phyloP scores from a whole-genome alignment of 2,329 filamentous ascomycete genomes.

The Fusarium xyrophilum region DNA sequence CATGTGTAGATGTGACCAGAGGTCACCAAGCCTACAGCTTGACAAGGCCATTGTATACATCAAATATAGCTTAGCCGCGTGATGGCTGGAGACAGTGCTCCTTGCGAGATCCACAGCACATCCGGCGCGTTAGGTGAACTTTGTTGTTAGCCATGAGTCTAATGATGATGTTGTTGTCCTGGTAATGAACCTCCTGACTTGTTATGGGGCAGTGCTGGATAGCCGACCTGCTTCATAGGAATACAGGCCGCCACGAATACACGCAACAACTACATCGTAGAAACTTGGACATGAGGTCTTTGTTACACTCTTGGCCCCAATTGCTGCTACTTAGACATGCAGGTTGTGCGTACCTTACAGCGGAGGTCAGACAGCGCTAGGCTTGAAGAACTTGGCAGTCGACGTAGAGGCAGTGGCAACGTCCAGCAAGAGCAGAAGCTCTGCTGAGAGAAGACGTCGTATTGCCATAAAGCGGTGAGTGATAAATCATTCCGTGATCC shows the following conservation, averaged over 20 bases:
- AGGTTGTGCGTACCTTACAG: conserved; percentile 9
- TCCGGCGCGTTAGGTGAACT: neutral
- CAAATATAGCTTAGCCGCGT: conserved; percentile 7
- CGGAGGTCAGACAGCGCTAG: conserved; percentile 5
- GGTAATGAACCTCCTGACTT: neutral
- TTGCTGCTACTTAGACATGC: neutral
- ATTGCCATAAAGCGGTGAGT: conserved; percentile 24
- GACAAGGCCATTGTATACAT: conserved; percentile 3
- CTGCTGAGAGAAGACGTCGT: conserved; percentile 8
- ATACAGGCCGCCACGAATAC: neutral
- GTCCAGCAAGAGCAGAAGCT: neutral
- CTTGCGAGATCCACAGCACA: neutral
- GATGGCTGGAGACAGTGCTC: neutral
- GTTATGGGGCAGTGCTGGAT: neutral
- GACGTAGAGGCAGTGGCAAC: conserved; percentile 5
- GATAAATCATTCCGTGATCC: conserved; percentile 20
- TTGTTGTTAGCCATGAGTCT: conserved; percentile 1
- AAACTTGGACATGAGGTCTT: neutral
- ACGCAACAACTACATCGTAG: neutral
- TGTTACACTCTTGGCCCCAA: neutral
- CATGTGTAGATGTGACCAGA: neutral
- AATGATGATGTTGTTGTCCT: neutral
- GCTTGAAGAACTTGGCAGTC: neutral
- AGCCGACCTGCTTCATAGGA: neutral
- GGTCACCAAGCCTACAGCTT: neutral